phyloP scores from a whole-genome alignment of 2,329 filamentous ascomycete genomes.

The Colletotrichum eleusines region DNA sequence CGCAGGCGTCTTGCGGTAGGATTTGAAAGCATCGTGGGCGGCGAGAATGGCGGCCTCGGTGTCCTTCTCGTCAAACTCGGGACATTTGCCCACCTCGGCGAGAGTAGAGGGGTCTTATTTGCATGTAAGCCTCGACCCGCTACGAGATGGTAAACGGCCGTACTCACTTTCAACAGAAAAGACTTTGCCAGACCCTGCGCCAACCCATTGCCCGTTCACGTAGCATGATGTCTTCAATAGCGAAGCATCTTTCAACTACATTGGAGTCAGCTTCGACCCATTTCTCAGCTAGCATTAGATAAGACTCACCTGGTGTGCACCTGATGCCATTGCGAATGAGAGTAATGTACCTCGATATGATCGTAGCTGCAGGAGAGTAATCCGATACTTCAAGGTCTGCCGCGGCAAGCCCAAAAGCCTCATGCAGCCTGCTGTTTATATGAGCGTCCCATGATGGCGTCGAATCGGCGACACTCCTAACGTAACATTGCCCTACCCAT shows the following conservation, averaged over 20 bases:
- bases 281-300: neutral
- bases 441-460: slow-evolving; percentile 21
- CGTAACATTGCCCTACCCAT: slow-evolving; percentile 17
- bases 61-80: slow-evolving; percentile 78
- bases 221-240: slow-evolving; percentile 79
- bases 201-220: slow-evolving; percentile 83
- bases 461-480: slow-evolving; percentile 9
- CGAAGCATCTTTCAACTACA: slow-evolving; percentile 70
- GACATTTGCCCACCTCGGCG: slow-evolving; percentile 75
- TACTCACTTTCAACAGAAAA: slow-evolving; percentile 74
- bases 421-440: slow-evolving; percentile 30
- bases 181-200: slow-evolving; percentile 76
- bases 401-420: neutral
- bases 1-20: slow-evolving; percentile 71
- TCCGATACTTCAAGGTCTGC: slow-evolving; percentile 5
- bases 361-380: slow-evolving; percentile 15
- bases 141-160: neutral
- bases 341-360: slow-evolving; percentile 11
- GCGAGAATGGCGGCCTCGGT: slow-evolving; percentile 77
- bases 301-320: slow-evolving; percentile 20
- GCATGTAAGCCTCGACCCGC: slow-evolving; percentile 7
- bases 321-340: slow-evolving; percentile 27
- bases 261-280: neutral
- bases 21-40: slow-evolving; percentile 72
- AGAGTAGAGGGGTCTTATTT: slow-evolving; percentile 77